Conservation (phyloP, 106 monocot genomes). For the Phalaenopsis equestris region DNA sequence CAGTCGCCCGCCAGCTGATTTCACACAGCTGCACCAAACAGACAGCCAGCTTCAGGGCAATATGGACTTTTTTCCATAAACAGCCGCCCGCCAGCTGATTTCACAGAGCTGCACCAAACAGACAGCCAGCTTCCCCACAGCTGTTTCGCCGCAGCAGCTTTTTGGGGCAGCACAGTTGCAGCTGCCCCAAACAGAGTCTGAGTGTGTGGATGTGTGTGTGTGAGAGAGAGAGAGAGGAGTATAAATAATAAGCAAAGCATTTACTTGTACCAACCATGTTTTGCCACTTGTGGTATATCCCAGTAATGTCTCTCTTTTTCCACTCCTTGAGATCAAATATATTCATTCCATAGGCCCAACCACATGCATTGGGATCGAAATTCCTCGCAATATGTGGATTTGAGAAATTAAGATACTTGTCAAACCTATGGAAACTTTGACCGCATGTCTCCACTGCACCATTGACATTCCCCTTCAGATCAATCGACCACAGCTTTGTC, state of each 20-base stretch:
- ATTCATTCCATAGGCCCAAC: slow-evolving; percentile 69
- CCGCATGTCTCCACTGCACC: slow-evolving; percentile 66
- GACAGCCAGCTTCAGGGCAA: too few relatives aligned
- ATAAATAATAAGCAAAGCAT: too few relatives aligned
- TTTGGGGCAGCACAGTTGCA: too few relatives aligned
- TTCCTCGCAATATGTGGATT: slow-evolving; percentile 49
- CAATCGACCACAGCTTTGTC: slow-evolving; percentile 40
- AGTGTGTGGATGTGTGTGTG: too few relatives aligned
- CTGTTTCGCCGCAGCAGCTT: too few relatives aligned
- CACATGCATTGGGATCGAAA: slow-evolving; percentile 60
- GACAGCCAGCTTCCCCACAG: too few relatives aligned
- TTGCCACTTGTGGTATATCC: slow-evolving; percentile 62
- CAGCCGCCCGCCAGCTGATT: too few relatives aligned
- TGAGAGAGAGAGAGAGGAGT: background rate
- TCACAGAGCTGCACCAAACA: too few relatives aligned
- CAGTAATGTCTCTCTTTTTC: slow-evolving; percentile 58
- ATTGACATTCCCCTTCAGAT: slow-evolving; percentile 51
- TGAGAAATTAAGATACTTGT: slow-evolving; percentile 63
- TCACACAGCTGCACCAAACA: too few relatives aligned
- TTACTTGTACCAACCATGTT: slow-evolving; percentile 31
- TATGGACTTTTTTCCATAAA: too few relatives aligned
- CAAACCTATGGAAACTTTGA: slow-evolving; percentile 55
- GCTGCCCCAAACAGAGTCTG: too few relatives aligned
- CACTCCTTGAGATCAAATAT: slow-evolving; percentile 57
- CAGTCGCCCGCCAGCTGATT: too few relatives aligned